A percentile compares a stretch with the other conserved stretches of the same genome.
Evolutionary conservation across 179 eudicot genomes (phyloP).

Genomic region (Spergularia azorica): DNA sequence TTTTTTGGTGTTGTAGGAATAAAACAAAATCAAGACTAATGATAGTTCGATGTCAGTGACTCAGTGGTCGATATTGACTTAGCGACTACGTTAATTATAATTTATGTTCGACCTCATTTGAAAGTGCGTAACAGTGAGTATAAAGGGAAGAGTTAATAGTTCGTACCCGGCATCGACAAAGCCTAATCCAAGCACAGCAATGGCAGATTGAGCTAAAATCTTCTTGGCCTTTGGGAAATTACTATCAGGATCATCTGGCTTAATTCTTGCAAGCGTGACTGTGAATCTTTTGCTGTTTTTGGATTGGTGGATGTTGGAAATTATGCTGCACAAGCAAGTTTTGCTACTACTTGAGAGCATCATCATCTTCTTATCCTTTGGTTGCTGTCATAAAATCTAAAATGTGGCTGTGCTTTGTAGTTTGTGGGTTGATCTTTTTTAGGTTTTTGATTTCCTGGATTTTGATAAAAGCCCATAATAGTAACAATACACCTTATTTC

Average conservation of each 20-base stretch:
- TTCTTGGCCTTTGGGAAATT: constrained; percentile 26
- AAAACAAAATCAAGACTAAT: too few species aligned
- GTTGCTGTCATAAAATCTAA: constrained; percentile 1
- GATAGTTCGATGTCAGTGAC: too few species aligned
- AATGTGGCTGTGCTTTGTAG: not conserved
- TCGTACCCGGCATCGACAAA: constrained; percentile 77
- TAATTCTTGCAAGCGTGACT: constrained; percentile 30
- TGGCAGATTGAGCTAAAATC: constrained; percentile 52
- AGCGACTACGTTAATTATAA: too few species aligned
- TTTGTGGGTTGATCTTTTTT: not conserved
- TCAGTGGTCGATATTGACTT: too few species aligned
- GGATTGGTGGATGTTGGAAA: constrained; percentile 12
- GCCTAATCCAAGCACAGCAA: constrained; percentile 61
- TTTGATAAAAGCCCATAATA: too few species aligned
- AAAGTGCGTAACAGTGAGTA: too few species aligned
- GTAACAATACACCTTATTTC: too few species aligned
- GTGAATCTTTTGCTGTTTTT: constrained; percentile 26
- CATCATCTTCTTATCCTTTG: constrained; percentile 27
- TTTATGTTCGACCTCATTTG: too few species aligned
- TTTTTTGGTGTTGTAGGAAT: too few species aligned
- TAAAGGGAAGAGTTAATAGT: not conserved
- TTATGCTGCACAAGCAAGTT: constrained; percentile 17
- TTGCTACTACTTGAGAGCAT: constrained; percentile 34
- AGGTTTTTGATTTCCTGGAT: too few species aligned
- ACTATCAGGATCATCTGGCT: constrained; percentile 27